phyloP scores from a whole-genome alignment of 441 rosid species.

The Adansonia gregorii region DNA sequence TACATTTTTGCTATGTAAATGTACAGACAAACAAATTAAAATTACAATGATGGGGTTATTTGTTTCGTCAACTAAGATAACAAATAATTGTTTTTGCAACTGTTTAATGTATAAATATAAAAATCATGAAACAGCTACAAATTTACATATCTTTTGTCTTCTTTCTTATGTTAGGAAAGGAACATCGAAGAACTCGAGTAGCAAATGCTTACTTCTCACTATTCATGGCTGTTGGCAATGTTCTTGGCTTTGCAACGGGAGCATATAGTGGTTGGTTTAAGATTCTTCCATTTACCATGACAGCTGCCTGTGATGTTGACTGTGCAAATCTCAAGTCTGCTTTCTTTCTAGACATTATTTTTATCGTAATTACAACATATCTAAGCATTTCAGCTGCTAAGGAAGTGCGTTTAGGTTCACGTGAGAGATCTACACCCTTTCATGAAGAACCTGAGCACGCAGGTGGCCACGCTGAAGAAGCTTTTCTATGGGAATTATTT shows the following conservation, averaged over 20 bases:
- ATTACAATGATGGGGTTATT: background rate
- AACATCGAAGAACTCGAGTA: constrained; percentile 86
- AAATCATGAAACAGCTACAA: constrained; percentile 8
- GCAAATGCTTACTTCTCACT: constrained; percentile 97
- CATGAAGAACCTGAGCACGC: constrained; percentile 57
- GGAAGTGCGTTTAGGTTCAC: constrained; percentile 60
- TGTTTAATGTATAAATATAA: background rate
- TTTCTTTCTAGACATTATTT: constrained; percentile 75
- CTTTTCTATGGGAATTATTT: constrained; percentile 86
- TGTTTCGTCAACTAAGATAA: background rate
- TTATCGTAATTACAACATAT: constrained; percentile 68
- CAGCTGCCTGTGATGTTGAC: constrained; percentile 71
- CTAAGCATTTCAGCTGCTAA: constrained; percentile 67
- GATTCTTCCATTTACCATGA: constrained; percentile 73
- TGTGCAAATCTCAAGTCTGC: constrained; percentile 98
- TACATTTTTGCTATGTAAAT: background rate
- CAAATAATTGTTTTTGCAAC: background rate
- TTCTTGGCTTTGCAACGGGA: constrained; percentile 96
- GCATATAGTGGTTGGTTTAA: constrained; percentile 86
- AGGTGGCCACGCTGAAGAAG: constrained; percentile 60
- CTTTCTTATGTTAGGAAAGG: constrained; percentile 63
- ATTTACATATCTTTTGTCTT: constrained; percentile 25
- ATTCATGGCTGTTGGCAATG: constrained; percentile 91
- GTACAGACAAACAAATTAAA: constrained; percentile 2
- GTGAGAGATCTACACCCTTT: constrained; percentile 32